Evolutionary conservation across 345 rosid genomes (phyloP), one percentile per base, ranked within the genome.

Genomic region (Euphorbia pulcherrima): DNA sequence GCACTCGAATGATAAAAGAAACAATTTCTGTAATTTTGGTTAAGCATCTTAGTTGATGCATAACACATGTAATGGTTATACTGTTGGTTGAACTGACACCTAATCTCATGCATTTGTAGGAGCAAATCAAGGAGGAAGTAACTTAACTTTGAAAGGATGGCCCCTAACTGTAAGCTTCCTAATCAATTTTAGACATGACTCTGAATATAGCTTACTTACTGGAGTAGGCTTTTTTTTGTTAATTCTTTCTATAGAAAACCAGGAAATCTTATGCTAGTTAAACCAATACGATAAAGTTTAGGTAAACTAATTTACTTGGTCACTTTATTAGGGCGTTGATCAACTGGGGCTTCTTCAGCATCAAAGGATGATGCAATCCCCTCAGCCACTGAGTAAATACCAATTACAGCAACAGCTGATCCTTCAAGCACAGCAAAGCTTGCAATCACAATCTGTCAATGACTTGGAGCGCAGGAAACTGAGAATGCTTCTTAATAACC

Each of bases 91-190:
- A 60, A 66, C 40, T 60, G 59, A 68, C 57, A 63, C 13, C 55
- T 52, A 16, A 71, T 64, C 33, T 67, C 6, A 18, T 64, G 52
- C 73, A 55, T 24, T 51, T 52, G 14, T 33, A 87, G 92, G 87
- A 51, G 69, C 83, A 61, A 80, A 72, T 74, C 92, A 80, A 81
- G 79, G 79, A 40, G 86, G 82, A 39, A 76, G 80, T 79, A 81
- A 70, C 70, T 79, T 84, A 81, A 75, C 92, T 40, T 65, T 84
- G 80, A 84, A 84, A 77, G 88, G 92, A 69, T 84, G 88, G 92
- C 92, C 92, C 65, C 74, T 87, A 60, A 77, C 88, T 0, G 92
- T 87, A 74, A 68, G 86, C 71, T 59, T 47, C 40, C 23, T 44
- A 20, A 37, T 26, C 17, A 20, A 60, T 12, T 9, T 62, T 44